A percentile compares a stretch with the other conserved stretches of the same genome.
Conservation (phyloP, 176 grass and related monocot species). For the Zea luxurians region DNA sequence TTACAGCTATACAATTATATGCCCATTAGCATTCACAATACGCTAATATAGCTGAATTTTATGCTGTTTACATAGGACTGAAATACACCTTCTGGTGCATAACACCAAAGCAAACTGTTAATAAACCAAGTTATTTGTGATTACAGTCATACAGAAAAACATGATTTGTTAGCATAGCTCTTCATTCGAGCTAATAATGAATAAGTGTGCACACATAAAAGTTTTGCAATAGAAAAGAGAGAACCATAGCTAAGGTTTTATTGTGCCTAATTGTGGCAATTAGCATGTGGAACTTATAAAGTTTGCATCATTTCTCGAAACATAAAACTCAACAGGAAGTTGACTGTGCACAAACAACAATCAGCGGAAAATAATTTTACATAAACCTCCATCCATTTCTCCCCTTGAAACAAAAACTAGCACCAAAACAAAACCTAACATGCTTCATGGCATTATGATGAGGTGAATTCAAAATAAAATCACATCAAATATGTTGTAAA, state of each 20-base stretch:
- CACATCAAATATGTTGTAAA: neutral
- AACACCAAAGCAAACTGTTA: neutral
- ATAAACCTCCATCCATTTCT: neutral
- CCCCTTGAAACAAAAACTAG: neutral
- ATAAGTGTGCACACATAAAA: neutral
- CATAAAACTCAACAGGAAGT: constrained; percentile 4
- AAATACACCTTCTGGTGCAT: neutral
- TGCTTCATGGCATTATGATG: neutral
- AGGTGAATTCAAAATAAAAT: neutral
- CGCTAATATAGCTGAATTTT: neutral
- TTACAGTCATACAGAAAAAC: neutral
- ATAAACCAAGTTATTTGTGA: neutral
- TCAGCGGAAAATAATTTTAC: neutral
- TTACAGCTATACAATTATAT: neutral
- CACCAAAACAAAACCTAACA: neutral
- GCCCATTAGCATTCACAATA: neutral
- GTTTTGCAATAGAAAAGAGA: neutral
- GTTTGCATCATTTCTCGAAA: neutral
- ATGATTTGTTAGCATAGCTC: neutral
- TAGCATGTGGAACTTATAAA: neutral
- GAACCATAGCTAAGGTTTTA: neutral
- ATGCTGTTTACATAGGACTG: neutral
- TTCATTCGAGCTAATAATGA: neutral
- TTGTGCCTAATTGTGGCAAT: neutral
- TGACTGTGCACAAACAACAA: neutral